Evolutionary conservation across 169 alveolate genomes (phyloP), one percentile per base, ranked within the genome.

Genomic region (Ichthyophthirius multifiliis): DNA sequence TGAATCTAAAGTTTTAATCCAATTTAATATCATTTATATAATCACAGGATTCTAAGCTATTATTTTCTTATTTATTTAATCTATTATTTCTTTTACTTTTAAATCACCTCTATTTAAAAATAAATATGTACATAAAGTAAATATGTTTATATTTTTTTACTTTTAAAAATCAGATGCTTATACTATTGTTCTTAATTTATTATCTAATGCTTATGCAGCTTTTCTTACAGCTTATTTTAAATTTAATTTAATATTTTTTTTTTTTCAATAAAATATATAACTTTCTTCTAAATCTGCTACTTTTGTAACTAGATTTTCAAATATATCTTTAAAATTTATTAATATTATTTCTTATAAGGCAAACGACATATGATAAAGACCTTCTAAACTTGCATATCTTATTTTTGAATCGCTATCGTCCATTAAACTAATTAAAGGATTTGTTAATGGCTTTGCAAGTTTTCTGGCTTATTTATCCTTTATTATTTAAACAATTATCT

Each of bases 291-390:
- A 27, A 27, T 55, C 71, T 27, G 71, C 31, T 27, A 55, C 71
- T 55, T 55, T 55, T 4, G 71, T 55, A 23, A 55, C 71, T 27
- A 55, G 71, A 27, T n/a, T 55, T 55, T 55, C 71, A 55, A 55
- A 55, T 27, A 55, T 55, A 55, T 55, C 71, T 55, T 55, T 55
- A 27, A 55, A 55, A 55, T 55, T 55, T 34, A 55, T 34, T 55
- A 55, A 55, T 34, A 55, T 55, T 27, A 55, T 55, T 27, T 55
- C 71, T 55, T 55, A 7, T 16, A 55, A 27, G 13, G 71, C 71
- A 55, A 20, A 55, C 13, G 71, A 27, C 0, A 55, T 55, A 27
- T 55, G 71, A 55, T 55, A 55, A 3, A 55, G 31, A 0, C 71
- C 71, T 55, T 55, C 71, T 13, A 55, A 39, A 27, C 71, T 10